Evolutionary conservation across 2,329 filamentous ascomycete genomes (phyloP).

Genomic region (Verticillium albo-atrum): DNA sequence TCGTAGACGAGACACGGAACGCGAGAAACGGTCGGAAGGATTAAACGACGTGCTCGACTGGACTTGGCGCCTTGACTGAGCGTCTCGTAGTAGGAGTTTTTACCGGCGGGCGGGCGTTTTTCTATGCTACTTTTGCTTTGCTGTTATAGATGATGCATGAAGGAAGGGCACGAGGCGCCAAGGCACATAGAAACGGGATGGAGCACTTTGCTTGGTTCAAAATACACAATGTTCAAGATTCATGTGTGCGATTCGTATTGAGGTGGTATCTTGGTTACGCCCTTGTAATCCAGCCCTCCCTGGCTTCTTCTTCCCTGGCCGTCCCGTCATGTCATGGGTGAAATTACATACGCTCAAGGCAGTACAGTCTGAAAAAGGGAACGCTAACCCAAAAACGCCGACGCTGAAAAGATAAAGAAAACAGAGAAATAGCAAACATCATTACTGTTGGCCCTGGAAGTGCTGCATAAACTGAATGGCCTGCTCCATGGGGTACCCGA

Average conservation of each 20-base stretch:
- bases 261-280: not conserved
- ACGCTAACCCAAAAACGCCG: slow-evolving; percentile 20
- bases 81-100: too few relatives aligned
- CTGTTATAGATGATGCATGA: not conserved
- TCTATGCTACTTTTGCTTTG: too few relatives aligned
- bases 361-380: not conserved
- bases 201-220: too few relatives aligned
- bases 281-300: not conserved
- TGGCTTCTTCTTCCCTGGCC: not conserved
- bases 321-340: not conserved
- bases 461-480: slow-evolving; percentile 71
- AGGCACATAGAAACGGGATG: too few relatives aligned
- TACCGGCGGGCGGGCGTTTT: not conserved
- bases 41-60: not conserved
- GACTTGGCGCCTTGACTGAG: too few relatives aligned
- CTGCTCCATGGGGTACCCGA: slow-evolving; percentile 83
- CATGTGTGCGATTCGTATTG: too few relatives aligned
- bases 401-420: slow-evolving; percentile 17
- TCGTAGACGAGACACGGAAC: not conserved
- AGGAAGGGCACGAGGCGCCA: too few relatives aligned
- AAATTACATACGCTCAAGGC: not conserved
- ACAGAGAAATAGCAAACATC: slow-evolving; percentile 3
- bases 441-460: slow-evolving; percentile 30
- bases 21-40: slow-evolving; percentile 1
- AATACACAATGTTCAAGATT: too few relatives aligned